Evolutionary conservation across 345 rosid genomes (phyloP), one percentile per base, ranked within the genome.

Genomic region (Lepidium aucheri): DNA sequence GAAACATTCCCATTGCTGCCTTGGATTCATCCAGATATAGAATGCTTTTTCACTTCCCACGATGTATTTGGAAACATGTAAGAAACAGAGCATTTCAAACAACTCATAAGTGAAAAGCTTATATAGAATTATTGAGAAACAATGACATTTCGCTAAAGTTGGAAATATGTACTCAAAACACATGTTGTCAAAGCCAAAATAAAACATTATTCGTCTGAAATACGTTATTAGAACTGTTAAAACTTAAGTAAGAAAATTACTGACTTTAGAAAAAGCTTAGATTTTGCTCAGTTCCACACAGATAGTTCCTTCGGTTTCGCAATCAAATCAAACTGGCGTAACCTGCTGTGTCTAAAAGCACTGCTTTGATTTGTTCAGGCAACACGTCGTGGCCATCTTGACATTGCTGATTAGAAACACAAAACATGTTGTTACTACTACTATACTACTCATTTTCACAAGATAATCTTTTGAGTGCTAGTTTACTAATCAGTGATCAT

Each of bases 321-420:
- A 40, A 41, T 65, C 67, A 73, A 45, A 78, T 53, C 72, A 79
- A 62, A 58, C 84, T 81, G 33, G 77, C 79, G 60, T 74, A 78
- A 41, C 93, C 94, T 3, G 85, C 96, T 1, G 94, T 82, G 68
- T 93, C 98, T 62, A 90, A 69, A 24, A 93, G 96, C 53, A 82
- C 81, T 38, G 97, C 85, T 80, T 90, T 86, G 83, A 93, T 93
- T 61, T 90, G 91, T 73, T 93, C 96, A 9, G 97, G 94, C 58
- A 78, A 60, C 34, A 86, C 75, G 11, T 87, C 91, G 53, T 86
- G 81, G 33, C 88, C 90, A 78, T 87, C 96, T 78, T 80, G 78
- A 71, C 91, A 83, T 87, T 89, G 98, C 97, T 93, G 90, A 49
- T 61, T 44, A 54, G 28, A 40, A 12, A 41, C 9, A 67, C 28